Percentiles rank a stretch among this genome's conserved stretches.
Conservation (phyloP, 2,329 filamentous ascomycete species). For the Fusarium albosuccineum region DNA sequence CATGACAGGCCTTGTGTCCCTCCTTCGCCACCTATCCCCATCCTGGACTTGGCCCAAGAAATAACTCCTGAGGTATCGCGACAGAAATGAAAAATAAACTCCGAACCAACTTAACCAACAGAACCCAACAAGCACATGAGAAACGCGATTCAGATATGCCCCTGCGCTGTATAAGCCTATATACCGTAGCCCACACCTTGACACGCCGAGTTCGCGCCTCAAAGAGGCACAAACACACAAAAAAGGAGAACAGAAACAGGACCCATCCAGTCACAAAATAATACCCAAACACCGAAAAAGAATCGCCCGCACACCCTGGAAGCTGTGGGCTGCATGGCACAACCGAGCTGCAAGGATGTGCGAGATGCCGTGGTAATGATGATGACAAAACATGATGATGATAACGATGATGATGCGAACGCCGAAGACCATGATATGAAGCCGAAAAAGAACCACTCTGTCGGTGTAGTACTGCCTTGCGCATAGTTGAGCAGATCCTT, state of each 20-base stretch:
- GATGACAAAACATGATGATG: slow-evolving; percentile 19
- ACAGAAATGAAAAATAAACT: slow-evolving; percentile 39
- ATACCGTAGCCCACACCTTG: slow-evolving; percentile 36
- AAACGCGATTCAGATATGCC: slow-evolving; percentile 38
- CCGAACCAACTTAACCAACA: slow-evolving; percentile 29
- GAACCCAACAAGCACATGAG: slow-evolving; percentile 32
- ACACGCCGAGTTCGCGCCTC: slow-evolving; percentile 31
- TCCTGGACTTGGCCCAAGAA: slow-evolving; percentile 27
- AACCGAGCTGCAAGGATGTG: slow-evolving; percentile 12
- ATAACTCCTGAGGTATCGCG: slow-evolving; percentile 42
- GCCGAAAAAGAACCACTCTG: slow-evolving; percentile 4
- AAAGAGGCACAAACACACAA: slow-evolving; percentile 23
- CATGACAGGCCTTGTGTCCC: slow-evolving; percentile 33
- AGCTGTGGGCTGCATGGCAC: slow-evolving; percentile 14
- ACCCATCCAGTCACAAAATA: slow-evolving; percentile 10
- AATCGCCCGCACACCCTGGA: slow-evolving; percentile 23
- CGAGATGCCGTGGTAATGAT: slow-evolving; percentile 34
- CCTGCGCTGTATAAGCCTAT: slow-evolving; percentile 42
- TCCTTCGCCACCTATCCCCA: slow-evolving; percentile 25
- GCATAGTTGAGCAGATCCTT: slow-evolving; percentile 3
- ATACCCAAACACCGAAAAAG: slow-evolving; percentile 34
- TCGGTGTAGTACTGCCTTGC: neutral
- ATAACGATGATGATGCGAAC: slow-evolving; percentile 34
- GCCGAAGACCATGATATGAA: slow-evolving; percentile 31
- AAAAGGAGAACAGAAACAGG: slow-evolving; percentile 31